phyloP scores from a whole-genome alignment of 345 rosid species.

The Limnanthes douglasii region DNA sequence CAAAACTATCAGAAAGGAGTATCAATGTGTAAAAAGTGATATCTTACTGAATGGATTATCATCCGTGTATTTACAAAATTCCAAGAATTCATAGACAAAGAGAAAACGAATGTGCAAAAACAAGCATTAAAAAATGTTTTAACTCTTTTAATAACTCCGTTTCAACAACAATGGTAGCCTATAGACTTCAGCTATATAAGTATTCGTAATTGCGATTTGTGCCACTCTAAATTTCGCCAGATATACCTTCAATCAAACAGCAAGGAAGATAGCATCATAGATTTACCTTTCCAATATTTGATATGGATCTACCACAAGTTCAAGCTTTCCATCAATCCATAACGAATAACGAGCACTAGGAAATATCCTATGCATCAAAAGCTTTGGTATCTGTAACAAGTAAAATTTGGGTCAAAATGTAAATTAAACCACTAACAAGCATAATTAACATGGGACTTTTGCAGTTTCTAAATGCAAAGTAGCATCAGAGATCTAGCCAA shows the following conservation, averaged over 20 bases:
- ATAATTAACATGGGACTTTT: not conserved
- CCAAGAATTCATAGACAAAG: too few species aligned
- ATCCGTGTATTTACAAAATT: too few species aligned
- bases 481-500: not conserved
- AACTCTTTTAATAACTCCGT: too few species aligned
- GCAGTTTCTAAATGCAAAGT: not conserved
- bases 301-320: conserved; percentile 63
- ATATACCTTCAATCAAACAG: not conserved
- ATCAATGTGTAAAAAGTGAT: too few species aligned
- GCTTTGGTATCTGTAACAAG: conserved; percentile 55
- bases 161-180: too few species aligned
- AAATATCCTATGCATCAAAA: conserved; percentile 70
- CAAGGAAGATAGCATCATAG: not conserved
- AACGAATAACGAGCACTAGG: conserved; percentile 87
- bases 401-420: conserved; percentile 10
- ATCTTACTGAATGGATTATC: too few species aligned
- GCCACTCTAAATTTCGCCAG: not conserved
- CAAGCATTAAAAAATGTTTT: too few species aligned
- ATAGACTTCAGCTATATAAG: too few species aligned
- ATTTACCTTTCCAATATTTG: conserved; percentile 91
- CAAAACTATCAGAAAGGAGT: too few species aligned
- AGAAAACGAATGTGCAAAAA: too few species aligned
- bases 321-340: conserved; percentile 96
- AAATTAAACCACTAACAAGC: conserved; percentile 1
- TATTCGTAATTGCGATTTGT: not conserved